Evolutionary conservation across 495 filamentous ascomycete genomes (phyloP).

Genomic region (Massariosphaeria phaeospora): DNA sequence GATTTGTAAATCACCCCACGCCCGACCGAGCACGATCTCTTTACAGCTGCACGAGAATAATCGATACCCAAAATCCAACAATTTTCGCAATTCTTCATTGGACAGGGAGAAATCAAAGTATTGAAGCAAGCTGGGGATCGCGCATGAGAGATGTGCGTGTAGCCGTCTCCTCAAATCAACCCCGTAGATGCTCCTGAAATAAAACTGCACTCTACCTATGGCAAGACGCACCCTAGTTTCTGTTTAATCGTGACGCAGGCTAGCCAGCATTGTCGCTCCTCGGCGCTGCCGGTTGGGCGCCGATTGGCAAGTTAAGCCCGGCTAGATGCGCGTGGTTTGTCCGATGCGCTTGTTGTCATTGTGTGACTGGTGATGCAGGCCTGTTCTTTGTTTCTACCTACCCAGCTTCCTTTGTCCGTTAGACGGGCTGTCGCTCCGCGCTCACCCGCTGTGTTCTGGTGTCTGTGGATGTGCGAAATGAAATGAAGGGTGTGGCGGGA

Average conservation of each 20-base stretch:
- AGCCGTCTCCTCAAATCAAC: conserved; percentile 2
- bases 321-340: too few relatives aligned
- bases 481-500: conserved; percentile 11
- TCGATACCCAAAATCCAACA: background rate
- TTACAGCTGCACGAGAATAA: too few relatives aligned
- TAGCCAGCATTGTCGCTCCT: background rate
- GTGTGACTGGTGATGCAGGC: too few relatives aligned
- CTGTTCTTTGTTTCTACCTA: too few relatives aligned
- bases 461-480: background rate
- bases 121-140: too few relatives aligned
- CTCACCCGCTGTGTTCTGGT: too few relatives aligned
- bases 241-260: too few relatives aligned
- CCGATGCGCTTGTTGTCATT: too few relatives aligned
- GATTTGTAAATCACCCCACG: too few relatives aligned
- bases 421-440: background rate
- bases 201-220: conserved; percentile 1
- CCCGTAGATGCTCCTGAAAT: conserved; percentile 7
- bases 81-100: background rate
- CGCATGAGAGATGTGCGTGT: conserved; percentile 8
- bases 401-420: conserved; percentile 22
- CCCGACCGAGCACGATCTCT: too few relatives aligned
- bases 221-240: too few relatives aligned
- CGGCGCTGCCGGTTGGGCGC: background rate
- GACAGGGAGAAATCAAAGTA: background rate
- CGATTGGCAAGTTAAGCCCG: too few relatives aligned